A percentile compares a stretch with the other conserved stretches of the same genome.
Conservation (phyloP, 257 asterid genomes). For the Solanum virginianum region DNA sequence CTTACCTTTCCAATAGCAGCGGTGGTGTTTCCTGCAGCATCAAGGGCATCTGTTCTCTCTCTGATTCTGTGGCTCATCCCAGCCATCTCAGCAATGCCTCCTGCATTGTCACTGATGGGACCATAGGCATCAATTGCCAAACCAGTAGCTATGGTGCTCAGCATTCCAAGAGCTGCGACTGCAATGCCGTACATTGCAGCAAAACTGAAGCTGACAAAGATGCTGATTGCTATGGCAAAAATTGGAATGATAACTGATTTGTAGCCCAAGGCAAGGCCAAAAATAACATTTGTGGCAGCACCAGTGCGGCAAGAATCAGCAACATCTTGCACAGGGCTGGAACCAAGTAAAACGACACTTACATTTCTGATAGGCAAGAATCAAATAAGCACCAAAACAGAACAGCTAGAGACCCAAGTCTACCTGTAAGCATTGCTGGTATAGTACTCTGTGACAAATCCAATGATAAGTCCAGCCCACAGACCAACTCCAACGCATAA, state of each 20-base stretch:
- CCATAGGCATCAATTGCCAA: conserved; percentile 88
- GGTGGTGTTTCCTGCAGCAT: conserved; percentile 89
- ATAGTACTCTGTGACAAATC: conserved; percentile 62
- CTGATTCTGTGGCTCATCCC: conserved; percentile 82
- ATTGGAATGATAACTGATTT: conserved; percentile 81
- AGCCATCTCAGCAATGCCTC: conserved; percentile 94
- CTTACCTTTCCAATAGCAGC: conserved; percentile 85
- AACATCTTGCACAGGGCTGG: conserved; percentile 88
- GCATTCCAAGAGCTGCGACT: conserved; percentile 88
- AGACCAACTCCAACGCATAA: conserved; percentile 72
- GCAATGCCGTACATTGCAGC: conserved; percentile 96
- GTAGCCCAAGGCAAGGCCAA: conserved; percentile 86
- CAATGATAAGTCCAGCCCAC: conserved; percentile 82
- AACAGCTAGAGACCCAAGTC: background rate
- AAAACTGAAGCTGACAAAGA: conserved; percentile 66
- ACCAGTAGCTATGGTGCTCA: conserved; percentile 87
- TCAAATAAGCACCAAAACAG: background rate
- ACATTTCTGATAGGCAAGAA: background rate
- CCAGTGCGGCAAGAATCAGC: conserved; percentile 93
- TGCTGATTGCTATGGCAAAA: conserved; percentile 71
- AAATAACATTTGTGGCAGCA: conserved; percentile 77
- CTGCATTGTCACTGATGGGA: conserved; percentile 89
- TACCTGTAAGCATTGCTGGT: conserved; percentile 79
- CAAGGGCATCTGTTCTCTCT: conserved; percentile 89
- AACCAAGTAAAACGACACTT: background rate